These are phyloP conservation scores for Aspergillus japonicus DNA, from an alignment of 2,329 filamentous ascomycete species.

Conservation along the genomic window DNA sequence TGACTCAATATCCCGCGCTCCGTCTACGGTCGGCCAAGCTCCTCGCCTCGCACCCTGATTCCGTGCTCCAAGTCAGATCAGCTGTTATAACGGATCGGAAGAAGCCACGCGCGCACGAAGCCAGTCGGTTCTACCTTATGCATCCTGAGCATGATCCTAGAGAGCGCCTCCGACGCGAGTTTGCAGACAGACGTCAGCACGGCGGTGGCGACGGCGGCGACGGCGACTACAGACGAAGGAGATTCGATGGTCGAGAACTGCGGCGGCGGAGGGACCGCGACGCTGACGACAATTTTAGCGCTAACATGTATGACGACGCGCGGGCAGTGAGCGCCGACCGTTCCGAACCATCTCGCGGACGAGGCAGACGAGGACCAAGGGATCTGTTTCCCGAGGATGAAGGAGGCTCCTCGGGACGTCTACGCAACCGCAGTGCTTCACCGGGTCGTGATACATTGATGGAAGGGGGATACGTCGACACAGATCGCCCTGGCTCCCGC, in stretches of 20 bases:
- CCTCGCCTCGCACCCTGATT: slow-evolving; percentile 66
- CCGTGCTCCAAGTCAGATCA: slow-evolving; percentile 68
- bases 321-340: slow-evolving; percentile 31
- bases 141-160: slow-evolving; percentile 86
- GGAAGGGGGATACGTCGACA: slow-evolving; percentile 36
- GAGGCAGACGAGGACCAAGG: slow-evolving; percentile 30
- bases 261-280: slow-evolving; percentile 45
- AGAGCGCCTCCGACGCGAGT: slow-evolving; percentile 62
- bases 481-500: slow-evolving; percentile 37
- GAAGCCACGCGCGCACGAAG: slow-evolving; percentile 69
- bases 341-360: slow-evolving; percentile 31
- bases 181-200: slow-evolving; percentile 45
- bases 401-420: slow-evolving; percentile 42
- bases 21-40: slow-evolving; percentile 69
- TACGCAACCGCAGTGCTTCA: slow-evolving; percentile 61
- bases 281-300: slow-evolving; percentile 63
- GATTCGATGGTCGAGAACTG: slow-evolving; percentile 62
- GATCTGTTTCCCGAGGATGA: slow-evolving; percentile 42
- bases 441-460: slow-evolving; percentile 55
- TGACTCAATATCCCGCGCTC: slow-evolving; percentile 54
- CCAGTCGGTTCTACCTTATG: slow-evolving; percentile 88
- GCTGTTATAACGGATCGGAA: slow-evolving; percentile 78
- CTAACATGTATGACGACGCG: slow-evolving; percentile 80
- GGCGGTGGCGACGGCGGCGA: slow-evolving; percentile 37
- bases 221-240: slow-evolving; percentile 49